Percentiles rank a stretch among this genome's conserved stretches.
phyloP scores from a whole-genome alignment of 2,329 filamentous ascomycete species.

The Phialocephala sp. region DNA sequence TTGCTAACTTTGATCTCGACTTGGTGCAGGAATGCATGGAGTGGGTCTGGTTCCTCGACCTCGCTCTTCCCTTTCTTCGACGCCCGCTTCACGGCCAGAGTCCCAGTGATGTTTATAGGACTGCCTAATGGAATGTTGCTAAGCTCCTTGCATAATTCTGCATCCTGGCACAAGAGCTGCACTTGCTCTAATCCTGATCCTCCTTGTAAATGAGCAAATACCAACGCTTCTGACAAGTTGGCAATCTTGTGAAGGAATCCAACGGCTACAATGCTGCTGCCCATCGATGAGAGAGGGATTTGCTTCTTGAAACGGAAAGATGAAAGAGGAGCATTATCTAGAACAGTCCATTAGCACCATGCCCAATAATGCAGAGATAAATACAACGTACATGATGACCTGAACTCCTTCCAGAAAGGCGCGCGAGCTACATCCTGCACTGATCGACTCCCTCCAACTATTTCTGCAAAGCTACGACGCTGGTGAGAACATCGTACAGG shows the following conservation, averaged over 20 bases:
- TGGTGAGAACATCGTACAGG: conserved; percentile 27
- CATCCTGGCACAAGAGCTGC: conserved; percentile 27
- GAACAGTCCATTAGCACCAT: conserved; percentile 5
- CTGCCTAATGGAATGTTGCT: conserved; percentile 55
- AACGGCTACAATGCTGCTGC: conserved; percentile 58
- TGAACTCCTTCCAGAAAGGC: conserved; percentile 39
- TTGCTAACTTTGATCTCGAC: conserved; percentile 66
- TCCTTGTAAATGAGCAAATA: conserved; percentile 63
- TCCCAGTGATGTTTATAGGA: conserved; percentile 56
- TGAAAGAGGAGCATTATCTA: conserved; percentile 26
- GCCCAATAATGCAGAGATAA: conserved; percentile 12
- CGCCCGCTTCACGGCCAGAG: conserved; percentile 28
- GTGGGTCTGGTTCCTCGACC: conserved; percentile 14
- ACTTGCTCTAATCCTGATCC: conserved; percentile 51
- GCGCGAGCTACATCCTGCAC: conserved; percentile 13
- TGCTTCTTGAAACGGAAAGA: conserved; percentile 25
- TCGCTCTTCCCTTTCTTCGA: conserved; percentile 31
- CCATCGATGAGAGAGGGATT: conserved; percentile 28
- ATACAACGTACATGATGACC: conserved; percentile 32
- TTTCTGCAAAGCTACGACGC: conserved; percentile 18
- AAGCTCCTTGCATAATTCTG: conserved; percentile 49
- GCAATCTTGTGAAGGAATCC: conserved; percentile 76
- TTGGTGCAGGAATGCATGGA: conserved; percentile 9
- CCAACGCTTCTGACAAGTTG: conserved; percentile 70
- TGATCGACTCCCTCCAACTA: background rate